These are phyloP conservation scores for Yarrowia osloensis DNA, from an alignment of 805 yeast genomes.

Conservation along the genomic window DNA sequence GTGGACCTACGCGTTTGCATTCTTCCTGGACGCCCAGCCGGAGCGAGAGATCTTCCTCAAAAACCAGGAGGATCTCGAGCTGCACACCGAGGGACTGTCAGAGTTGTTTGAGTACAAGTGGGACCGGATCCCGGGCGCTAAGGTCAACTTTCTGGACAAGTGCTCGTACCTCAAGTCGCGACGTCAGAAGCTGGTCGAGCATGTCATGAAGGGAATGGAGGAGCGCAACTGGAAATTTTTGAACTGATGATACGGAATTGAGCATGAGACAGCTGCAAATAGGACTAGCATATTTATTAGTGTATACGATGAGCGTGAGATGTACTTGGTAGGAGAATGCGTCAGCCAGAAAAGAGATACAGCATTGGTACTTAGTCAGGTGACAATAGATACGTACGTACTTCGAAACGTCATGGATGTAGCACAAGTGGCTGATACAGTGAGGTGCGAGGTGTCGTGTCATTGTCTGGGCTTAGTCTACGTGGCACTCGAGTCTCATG, in stretches of 20 bases:
- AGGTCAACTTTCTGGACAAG: slow-evolving; percentile 47
- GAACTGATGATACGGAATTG: neutral
- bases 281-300: slow-evolving; percentile 21
- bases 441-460: no score
- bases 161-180: slow-evolving; percentile 49
- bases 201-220: slow-evolving; percentile 48
- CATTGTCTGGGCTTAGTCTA: no score
- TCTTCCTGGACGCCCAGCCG: slow-evolving; percentile 57
- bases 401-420: no score
- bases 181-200: slow-evolving; percentile 48
- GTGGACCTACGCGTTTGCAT: slow-evolving; percentile 89
- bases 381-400: no score
- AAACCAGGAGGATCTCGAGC: slow-evolving; percentile 63
- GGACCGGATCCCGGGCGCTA: slow-evolving; percentile 43
- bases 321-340: no score
- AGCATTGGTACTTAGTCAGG: neutral
- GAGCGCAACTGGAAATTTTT: slow-evolving; percentile 44
- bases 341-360: neutral
- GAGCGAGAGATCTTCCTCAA: slow-evolving; percentile 67
- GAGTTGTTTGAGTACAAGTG: slow-evolving; percentile 54
- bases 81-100: slow-evolving; percentile 69
- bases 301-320: neutral
- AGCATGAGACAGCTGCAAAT: neutral
- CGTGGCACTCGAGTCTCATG: no score
- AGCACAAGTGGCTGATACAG: no score